A percentile compares a stretch with the other conserved stretches of the same genome.
phyloP scores from a whole-genome alignment of 441 rosid species.

The Aleurites moluccanus region DNA sequence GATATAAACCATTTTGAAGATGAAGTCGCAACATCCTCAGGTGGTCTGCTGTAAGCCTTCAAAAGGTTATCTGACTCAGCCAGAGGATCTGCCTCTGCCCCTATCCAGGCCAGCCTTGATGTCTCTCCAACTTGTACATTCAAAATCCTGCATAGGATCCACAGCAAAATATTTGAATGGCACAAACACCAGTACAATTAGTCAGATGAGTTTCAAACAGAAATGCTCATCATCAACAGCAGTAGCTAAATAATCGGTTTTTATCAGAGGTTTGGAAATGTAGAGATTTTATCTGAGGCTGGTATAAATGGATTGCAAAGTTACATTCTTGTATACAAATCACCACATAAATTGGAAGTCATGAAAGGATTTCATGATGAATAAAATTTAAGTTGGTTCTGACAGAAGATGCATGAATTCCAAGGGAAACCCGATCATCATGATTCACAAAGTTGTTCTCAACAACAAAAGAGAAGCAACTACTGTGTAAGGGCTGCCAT shows the following conservation, averaged over 20 bases:
- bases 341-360: background rate
- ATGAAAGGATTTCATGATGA: background rate
- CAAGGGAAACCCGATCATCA: background rate
- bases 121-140: slow-evolving; percentile 72
- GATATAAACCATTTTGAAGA: slow-evolving; percentile 84
- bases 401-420: background rate
- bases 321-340: background rate
- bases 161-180: slow-evolving; percentile 17
- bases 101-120: slow-evolving; percentile 85
- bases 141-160: slow-evolving; percentile 55
- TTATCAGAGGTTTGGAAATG: background rate
- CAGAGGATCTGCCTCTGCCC: slow-evolving; percentile 86
- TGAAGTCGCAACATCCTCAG: slow-evolving; percentile 42
- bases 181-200: background rate
- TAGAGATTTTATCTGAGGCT: background rate
- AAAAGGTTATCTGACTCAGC: slow-evolving; percentile 70
- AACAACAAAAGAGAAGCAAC: background rate
- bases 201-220: background rate
- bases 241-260: background rate
- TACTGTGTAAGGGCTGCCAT: background rate
- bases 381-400: background rate
- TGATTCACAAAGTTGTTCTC: background rate
- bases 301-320: background rate
- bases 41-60: slow-evolving; percentile 68
- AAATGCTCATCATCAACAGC: background rate